A percentile compares a stretch with the other conserved stretches of the same genome.
These are phyloP conservation scores for Ascodesmis nigricans DNA, from an alignment of 495 filamentous ascomycete species.

Conservation along the genomic window DNA sequence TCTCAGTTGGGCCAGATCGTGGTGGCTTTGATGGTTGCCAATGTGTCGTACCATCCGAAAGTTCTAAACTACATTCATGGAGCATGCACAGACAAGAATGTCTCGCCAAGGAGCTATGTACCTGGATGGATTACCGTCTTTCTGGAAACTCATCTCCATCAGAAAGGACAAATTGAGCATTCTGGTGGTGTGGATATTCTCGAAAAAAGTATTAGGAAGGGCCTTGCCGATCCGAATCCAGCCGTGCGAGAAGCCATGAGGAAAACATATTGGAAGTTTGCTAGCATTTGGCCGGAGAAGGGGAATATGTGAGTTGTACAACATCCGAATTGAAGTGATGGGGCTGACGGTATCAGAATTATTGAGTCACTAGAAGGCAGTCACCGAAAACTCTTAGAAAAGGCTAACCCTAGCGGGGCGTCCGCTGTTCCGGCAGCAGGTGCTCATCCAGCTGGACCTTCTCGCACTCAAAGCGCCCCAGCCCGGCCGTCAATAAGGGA, in stretches of 20 bases:
- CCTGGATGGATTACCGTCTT: slow-evolving; percentile 68
- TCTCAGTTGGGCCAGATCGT: slow-evolving; percentile 57
- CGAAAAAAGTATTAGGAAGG: slow-evolving; percentile 71
- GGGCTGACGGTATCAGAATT: too few species aligned
- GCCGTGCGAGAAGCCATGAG: slow-evolving; percentile 67
- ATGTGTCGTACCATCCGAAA: slow-evolving; percentile 53
- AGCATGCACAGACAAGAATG: slow-evolving; percentile 80
- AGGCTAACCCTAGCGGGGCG: slow-evolving; percentile 52
- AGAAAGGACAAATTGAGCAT: slow-evolving; percentile 66
- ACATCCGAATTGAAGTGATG: not conserved
- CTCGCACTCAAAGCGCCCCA: slow-evolving; percentile 29
- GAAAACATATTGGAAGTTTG: slow-evolving; percentile 65
- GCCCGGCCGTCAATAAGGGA: slow-evolving; percentile 43
- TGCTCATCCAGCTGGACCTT: too few species aligned
- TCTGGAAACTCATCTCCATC: slow-evolving; percentile 50
- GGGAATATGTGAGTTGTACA: slow-evolving; percentile 41
- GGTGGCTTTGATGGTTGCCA: slow-evolving; percentile 50
- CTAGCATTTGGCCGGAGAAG: slow-evolving; percentile 48
- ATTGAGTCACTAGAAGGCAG: slow-evolving; percentile 51
- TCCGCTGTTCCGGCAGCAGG: too few species aligned
- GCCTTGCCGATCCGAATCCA: slow-evolving; percentile 68
- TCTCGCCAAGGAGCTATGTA: slow-evolving; percentile 54
- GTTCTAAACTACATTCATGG: slow-evolving; percentile 61
- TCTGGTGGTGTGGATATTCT: slow-evolving; percentile 56
- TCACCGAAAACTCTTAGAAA: slow-evolving; percentile 51